These are phyloP conservation scores for Brassica balearica DNA, from an alignment of 441 rosid species.

Conservation along the genomic window DNA sequence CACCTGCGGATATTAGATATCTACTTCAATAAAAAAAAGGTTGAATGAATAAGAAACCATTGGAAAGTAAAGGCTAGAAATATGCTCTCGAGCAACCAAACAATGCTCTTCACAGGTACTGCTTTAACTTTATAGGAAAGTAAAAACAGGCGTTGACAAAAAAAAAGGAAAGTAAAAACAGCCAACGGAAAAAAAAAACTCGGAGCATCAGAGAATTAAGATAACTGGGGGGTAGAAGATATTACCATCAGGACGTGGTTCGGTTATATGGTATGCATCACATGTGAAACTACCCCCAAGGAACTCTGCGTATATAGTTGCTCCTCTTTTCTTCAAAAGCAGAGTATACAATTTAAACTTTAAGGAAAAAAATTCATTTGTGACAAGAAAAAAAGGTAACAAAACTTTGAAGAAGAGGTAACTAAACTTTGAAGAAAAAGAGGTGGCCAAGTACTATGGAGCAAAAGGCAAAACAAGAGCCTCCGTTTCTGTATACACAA, in stretches of 20 bases:
- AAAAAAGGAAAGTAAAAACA: not conserved
- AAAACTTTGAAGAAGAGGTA: not conserved
- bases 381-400: slow-evolving; percentile 3
- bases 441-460: slow-evolving; percentile 4
- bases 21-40: not conserved
- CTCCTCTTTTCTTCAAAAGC: slow-evolving; percentile 80
- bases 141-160: not conserved
- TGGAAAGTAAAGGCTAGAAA: not conserved
- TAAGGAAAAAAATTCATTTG: not conserved
- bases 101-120: not conserved
- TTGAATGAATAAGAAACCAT: not conserved
- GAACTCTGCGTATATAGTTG: slow-evolving; percentile 88
- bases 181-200: not conserved
- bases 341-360: slow-evolving; percentile 16
- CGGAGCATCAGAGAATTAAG: not conserved
- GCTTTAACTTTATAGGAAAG: not conserved
- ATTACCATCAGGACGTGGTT: slow-evolving; percentile 93
- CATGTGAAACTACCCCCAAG: slow-evolving; percentile 95
- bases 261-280: slow-evolving; percentile 98
- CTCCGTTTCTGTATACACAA: not conserved
- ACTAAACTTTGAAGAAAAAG: not conserved
- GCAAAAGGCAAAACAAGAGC: slow-evolving; percentile 5
- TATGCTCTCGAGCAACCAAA: not conserved
- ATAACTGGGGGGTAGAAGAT: not conserved
- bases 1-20: slow-evolving; percentile 51